Conservation (phyloP, 1,284 basidiomycete genomes). For the Cryptococcus sp. region DNA sequence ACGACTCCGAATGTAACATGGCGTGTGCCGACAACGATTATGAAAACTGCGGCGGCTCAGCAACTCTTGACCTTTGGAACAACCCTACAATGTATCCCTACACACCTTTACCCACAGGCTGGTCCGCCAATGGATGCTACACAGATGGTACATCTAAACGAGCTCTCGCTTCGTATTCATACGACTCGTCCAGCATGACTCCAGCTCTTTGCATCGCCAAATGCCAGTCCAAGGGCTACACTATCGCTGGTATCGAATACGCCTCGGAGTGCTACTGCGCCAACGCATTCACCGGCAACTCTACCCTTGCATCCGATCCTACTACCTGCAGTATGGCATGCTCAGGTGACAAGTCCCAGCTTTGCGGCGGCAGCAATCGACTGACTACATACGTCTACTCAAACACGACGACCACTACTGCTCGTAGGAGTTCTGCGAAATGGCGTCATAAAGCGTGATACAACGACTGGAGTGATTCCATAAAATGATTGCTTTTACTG, state of each 20-base stretch:
- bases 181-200: conserved; percentile 19
- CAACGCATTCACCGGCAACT: conserved; percentile 10
- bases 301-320: conserved; percentile 5
- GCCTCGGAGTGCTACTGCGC: conserved; percentile 25
- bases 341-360: conserved; percentile 9
- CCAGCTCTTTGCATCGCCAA: conserved; percentile 21
- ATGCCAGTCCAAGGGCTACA: conserved; percentile 12
- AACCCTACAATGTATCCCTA: conserved; percentile 2
- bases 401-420: no score
- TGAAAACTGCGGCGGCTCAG: conserved; percentile 29
- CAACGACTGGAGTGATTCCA: no score
- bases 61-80: conserved; percentile 11
- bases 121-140: conserved; percentile 8
- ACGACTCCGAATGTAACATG: conserved; percentile 13
- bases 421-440: no score
- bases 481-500: no score
- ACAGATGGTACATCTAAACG: conserved; percentile 9
- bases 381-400: no score
- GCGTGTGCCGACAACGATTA: conserved; percentile 21
- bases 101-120: neutral
- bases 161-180: conserved; percentile 3
- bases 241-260: conserved; percentile 27
- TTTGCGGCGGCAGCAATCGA: conserved; percentile 7
- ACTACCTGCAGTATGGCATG: conserved; percentile 16
- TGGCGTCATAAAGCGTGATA: no score